Percentiles rank a stretch among this genome's conserved stretches.
Evolutionary conservation across 768 basidiomycete genomes (phyloP).

Genomic region (Pulveroboletus sp.): DNA sequence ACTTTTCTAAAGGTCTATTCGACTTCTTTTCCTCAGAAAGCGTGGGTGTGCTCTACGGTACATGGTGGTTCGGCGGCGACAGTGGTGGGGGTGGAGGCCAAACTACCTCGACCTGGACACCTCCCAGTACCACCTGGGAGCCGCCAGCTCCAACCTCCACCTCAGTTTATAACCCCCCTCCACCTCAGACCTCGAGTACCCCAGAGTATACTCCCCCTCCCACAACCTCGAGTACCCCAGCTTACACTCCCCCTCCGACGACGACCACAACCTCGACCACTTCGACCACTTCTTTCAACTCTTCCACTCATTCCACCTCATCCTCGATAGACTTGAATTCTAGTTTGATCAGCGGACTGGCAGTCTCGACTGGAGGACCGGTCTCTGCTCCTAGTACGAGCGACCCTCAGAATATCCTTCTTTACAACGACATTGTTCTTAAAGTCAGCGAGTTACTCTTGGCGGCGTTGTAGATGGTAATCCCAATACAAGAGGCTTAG

Average conservation of each 20-base stretch:
- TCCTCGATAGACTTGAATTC: conserved; percentile 17
- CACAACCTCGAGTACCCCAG: conserved; percentile 21
- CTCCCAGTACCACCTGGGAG: conserved; percentile 18
- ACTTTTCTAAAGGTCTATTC: conserved; percentile 67
- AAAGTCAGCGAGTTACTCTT: conserved; percentile 25
- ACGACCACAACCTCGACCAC: conserved; percentile 25
- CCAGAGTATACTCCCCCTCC: conserved; percentile 16
- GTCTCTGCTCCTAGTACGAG: conserved; percentile 31
- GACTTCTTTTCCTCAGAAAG: conserved; percentile 45
- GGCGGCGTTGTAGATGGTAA: conserved; percentile 3
- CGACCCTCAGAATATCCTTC: conserved; percentile 32
- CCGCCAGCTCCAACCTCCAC: conserved; percentile 21
- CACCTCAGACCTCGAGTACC: conserved; percentile 13
- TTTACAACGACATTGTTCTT: conserved; percentile 35
- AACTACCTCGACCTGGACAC: conserved; percentile 9
- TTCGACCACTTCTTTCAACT: conserved; percentile 11
- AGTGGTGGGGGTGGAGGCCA: conserved; percentile 23
- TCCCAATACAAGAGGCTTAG: neutral
- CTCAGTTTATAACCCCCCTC: conserved; percentile 13
- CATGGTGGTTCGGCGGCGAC: conserved; percentile 52
- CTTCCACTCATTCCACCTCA: conserved; percentile 18
- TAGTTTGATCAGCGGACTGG: conserved; percentile 23
- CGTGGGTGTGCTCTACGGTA: conserved; percentile 54
- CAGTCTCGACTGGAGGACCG: conserved; percentile 14
- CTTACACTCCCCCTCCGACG: conserved; percentile 13